Evolutionary conservation across 192 early-diverging fungal genomes (phyloP).

Genomic region (Rhizoclosmatium sp.): DNA sequence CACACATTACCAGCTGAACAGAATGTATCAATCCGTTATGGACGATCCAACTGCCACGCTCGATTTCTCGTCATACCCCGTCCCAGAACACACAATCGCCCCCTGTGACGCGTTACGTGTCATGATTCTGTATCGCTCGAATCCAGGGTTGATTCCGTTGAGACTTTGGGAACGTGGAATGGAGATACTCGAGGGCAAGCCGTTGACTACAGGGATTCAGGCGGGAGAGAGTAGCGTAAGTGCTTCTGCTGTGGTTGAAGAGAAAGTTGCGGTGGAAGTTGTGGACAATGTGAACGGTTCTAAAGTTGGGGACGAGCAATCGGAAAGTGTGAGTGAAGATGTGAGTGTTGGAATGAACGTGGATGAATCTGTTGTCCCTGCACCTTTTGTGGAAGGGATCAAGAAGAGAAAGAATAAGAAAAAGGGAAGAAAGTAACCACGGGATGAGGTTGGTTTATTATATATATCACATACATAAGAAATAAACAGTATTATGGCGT

Average conservation of each 20-base stretch:
- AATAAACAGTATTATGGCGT: too few relatives aligned
- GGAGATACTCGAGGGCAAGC: constrained; percentile 31
- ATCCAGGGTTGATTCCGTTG: constrained; percentile 33
- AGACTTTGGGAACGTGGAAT: constrained; percentile 25
- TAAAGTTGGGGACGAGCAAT: neutral
- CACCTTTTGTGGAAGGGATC: neutral
- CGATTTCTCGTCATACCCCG: constrained; percentile 29
- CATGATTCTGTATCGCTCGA: constrained; percentile 59
- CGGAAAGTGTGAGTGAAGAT: neutral
- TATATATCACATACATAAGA: too few relatives aligned
- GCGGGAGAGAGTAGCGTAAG: constrained; percentile 19
- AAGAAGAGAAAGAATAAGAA: neutral
- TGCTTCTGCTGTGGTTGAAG: neutral
- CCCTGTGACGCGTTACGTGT: constrained; percentile 69
- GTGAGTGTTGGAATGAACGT: neutral
- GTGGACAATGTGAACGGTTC: neutral
- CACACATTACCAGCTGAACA: constrained; percentile 65
- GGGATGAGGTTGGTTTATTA: too few relatives aligned
- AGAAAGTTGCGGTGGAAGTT: neutral
- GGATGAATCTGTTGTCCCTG: neutral
- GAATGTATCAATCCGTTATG: constrained; percentile 58
- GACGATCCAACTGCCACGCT: constrained; percentile 37
- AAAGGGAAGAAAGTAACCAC: neutral
- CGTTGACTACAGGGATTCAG: constrained; percentile 25
- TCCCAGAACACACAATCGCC: constrained; percentile 59